Evolutionary conservation across 177 flowering plant species (phyloP).

Genomic region (Vitis hybrid): DNA sequence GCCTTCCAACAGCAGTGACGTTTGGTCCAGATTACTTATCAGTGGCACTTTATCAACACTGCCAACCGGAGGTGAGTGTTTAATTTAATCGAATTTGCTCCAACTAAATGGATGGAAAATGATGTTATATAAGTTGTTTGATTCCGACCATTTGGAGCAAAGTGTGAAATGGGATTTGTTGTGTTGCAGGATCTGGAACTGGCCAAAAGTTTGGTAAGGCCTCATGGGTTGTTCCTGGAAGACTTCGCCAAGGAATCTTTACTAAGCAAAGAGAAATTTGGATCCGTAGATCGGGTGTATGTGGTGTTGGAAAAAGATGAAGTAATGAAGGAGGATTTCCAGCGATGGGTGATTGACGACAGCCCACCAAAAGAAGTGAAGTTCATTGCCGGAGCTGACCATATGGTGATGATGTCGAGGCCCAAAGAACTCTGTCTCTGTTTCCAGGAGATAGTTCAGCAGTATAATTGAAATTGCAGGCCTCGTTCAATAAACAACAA

Average conservation of each 20-base stretch:
- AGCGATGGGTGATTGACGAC: slow-evolving; percentile 40
- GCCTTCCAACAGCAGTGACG: too few relatives aligned
- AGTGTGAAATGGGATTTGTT: background rate
- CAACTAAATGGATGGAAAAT: too few relatives aligned
- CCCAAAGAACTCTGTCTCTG: slow-evolving; percentile 20
- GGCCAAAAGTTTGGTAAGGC: slow-evolving; percentile 22
- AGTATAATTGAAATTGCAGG: background rate
- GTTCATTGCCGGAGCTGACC: slow-evolving; percentile 36
- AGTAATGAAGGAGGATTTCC: slow-evolving; percentile 15
- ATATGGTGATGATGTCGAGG: slow-evolving; percentile 40
- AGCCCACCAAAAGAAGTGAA: slow-evolving; percentile 27
- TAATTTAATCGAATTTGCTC: too few relatives aligned
- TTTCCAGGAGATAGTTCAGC: slow-evolving; percentile 14
- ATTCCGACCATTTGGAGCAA: background rate
- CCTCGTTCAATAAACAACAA: too few relatives aligned
- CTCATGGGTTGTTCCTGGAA: slow-evolving; percentile 9
- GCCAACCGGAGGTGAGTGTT: too few relatives aligned
- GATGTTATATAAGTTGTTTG: too few relatives aligned
- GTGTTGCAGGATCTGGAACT: slow-evolving; percentile 26
- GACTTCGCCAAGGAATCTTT: slow-evolving; percentile 8
- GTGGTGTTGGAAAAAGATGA: slow-evolving; percentile 26
- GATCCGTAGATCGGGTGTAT: slow-evolving; percentile 31
- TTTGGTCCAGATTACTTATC: slow-evolving; percentile 8
- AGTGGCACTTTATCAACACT: too few relatives aligned
- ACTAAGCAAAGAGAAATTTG: slow-evolving; percentile 25